Evolutionary conservation across 257 asterid species (phyloP).

Genomic region (Datura wrightii): DNA sequence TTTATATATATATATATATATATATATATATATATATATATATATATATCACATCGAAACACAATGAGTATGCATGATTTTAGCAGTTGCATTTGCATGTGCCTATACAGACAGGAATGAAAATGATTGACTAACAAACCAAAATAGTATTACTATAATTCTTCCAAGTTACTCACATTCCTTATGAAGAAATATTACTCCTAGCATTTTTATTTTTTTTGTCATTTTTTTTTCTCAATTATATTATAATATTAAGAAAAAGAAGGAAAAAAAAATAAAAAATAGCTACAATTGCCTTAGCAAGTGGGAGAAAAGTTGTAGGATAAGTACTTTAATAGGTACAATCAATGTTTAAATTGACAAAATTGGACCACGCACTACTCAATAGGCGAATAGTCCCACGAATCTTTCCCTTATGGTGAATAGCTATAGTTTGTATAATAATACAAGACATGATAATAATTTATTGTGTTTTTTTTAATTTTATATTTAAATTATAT

Average conservation of each 20-base stretch:
- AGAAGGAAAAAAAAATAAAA: neutral
- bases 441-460: neutral
- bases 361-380: conserved; percentile 25
- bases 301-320: conserved; percentile 8
- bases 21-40: no score
- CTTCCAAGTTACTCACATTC: neutral
- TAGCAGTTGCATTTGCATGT: neutral
- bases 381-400: neutral
- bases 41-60: neutral
- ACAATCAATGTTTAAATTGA: neutral
- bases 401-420: neutral
- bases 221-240: neutral
- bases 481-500: neutral
- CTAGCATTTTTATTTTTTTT: no score
- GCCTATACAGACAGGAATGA: neutral
- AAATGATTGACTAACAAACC: conserved; percentile 11
- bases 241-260: neutral
- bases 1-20: neutral
- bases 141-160: neutral
- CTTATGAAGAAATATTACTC: neutral
- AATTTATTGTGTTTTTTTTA: neutral
- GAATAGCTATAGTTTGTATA: neutral
- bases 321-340: neutral
- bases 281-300: neutral
- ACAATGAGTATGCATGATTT: neutral